phyloP scores from a whole-genome alignment of 768 basidiomycete species.

The Amylocystis lapponica region DNA sequence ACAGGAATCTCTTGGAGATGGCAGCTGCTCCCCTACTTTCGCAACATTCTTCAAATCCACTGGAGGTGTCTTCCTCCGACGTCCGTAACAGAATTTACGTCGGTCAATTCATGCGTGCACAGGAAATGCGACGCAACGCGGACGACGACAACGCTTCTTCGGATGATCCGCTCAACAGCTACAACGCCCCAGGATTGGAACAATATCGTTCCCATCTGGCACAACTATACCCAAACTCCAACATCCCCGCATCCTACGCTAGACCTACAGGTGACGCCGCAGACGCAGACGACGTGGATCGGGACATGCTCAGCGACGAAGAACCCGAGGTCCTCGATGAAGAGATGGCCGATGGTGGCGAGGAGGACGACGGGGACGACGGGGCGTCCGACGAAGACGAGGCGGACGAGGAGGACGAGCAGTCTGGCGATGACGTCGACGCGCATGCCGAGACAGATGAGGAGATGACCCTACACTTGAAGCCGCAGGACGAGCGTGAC shows the following conservation, averaged over 20 bases:
- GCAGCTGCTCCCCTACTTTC: slow-evolving; percentile 42
- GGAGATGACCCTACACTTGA: slow-evolving; percentile 50
- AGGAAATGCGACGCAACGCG: slow-evolving; percentile 29
- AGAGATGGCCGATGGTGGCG: slow-evolving; percentile 25
- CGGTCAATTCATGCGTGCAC: slow-evolving; percentile 24
- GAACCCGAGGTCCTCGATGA: slow-evolving; percentile 16
- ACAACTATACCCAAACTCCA: slow-evolving; percentile 31
- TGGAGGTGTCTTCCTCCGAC: slow-evolving; percentile 63
- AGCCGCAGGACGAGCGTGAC: slow-evolving; percentile 58
- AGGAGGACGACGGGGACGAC: slow-evolving; percentile 29
- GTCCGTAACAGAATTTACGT: slow-evolving; percentile 42
- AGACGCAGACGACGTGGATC: not conserved
- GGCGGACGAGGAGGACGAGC: slow-evolving; percentile 20
- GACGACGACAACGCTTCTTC: slow-evolving; percentile 34
- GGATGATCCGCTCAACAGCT: slow-evolving; percentile 45
- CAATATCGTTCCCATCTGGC: slow-evolving; percentile 49
- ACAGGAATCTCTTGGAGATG: slow-evolving; percentile 22
- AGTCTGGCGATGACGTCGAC: slow-evolving; percentile 28
- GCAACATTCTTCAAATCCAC: slow-evolving; percentile 70
- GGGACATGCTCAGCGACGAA: not conserved
- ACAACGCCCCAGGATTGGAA: slow-evolving; percentile 33
- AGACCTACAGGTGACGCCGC: not conserved
- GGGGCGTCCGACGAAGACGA: slow-evolving; percentile 24
- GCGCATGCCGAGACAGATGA: slow-evolving; percentile 50
- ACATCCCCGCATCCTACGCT: not conserved